A percentile compares a stretch with the other conserved stretches of the same genome.
Evolutionary conservation across 352 stramenopile species (phyloP).

Genomic region (Aphanomyces cochlioides): DNA sequence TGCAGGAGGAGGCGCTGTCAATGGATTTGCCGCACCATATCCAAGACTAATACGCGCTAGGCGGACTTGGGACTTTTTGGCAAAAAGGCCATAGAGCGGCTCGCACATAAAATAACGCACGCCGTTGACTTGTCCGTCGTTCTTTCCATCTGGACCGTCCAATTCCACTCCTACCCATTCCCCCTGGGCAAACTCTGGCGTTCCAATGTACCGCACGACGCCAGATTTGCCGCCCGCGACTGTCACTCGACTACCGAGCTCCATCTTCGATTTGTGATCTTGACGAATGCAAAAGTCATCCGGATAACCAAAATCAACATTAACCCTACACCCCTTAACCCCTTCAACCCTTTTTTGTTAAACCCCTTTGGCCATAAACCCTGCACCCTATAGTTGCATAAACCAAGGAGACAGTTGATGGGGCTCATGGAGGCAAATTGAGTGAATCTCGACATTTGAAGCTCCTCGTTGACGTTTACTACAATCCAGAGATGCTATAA

Average conservation of each 20-base stretch:
- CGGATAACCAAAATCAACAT: not conserved
- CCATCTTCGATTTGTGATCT: conserved; percentile 40
- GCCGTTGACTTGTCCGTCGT: conserved; percentile 81
- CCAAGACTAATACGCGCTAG: conserved; percentile 29
- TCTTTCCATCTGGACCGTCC: conserved; percentile 72
- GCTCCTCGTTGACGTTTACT: too few species aligned
- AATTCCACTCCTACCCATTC: conserved; percentile 83
- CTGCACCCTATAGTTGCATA: too few species aligned
- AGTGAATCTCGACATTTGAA: too few species aligned
- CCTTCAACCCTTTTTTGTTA: too few species aligned
- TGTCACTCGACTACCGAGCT: conserved; percentile 55
- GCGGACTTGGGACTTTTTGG: conserved; percentile 49
- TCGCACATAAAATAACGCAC: conserved; percentile 74
- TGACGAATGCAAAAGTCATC: not conserved
- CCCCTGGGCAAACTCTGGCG: conserved; percentile 71
- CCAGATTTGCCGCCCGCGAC: conserved; percentile 67
- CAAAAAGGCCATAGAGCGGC: conserved; percentile 70
- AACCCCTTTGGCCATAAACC: too few species aligned
- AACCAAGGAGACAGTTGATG: too few species aligned
- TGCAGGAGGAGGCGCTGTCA: conserved; percentile 7
- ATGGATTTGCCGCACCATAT: conserved; percentile 3
- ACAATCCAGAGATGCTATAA: too few species aligned
- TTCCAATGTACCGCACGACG: conserved; percentile 67
- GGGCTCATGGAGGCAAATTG: too few species aligned
- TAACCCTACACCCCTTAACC: too few species aligned